A percentile compares a stretch with the other conserved stretches of the same genome.
Evolutionary conservation across 2,329 filamentous ascomycete species (phyloP).

Genomic region (Dactylonectria estremocensis): DNA sequence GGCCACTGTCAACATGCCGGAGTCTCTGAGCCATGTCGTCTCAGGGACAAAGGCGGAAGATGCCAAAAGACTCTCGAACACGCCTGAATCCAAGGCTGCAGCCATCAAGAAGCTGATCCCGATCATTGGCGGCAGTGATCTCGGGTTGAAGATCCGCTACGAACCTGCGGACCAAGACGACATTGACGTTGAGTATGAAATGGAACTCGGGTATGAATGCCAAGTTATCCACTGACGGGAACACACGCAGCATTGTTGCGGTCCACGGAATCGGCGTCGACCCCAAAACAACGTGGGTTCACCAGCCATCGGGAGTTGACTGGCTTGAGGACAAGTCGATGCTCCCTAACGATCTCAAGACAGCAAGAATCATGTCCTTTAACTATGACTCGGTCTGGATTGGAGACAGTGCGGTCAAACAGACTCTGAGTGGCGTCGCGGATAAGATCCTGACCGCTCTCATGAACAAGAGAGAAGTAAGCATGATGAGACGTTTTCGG

Average conservation of each 20-base stretch:
- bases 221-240: not conserved
- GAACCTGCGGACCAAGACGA: not conserved
- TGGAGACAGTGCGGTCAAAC: constrained; percentile 21
- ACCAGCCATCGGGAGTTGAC: constrained; percentile 11
- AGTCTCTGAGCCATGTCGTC: too few species aligned
- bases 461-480: not conserved
- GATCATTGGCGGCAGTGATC: not conserved
- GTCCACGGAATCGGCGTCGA: constrained; percentile 31
- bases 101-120: not conserved
- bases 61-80: not conserved
- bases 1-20: too few species aligned
- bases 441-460: constrained; percentile 10
- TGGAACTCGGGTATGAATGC: not conserved
- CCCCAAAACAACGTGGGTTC: constrained; percentile 26
- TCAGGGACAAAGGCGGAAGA: too few species aligned
- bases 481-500: too few species aligned
- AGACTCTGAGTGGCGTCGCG: constrained; percentile 19
- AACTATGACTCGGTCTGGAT: constrained; percentile 32
- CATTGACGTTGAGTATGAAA: not conserved
- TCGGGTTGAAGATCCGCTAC: constrained; percentile 20
- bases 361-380: constrained; percentile 31
- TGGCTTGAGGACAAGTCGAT: constrained; percentile 26
- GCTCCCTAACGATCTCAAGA: constrained; percentile 27
- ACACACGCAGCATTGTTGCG: constrained; percentile 13
- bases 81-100: not conserved